These are phyloP conservation scores for Guillardia theta DNA, from an alignment of 78 protist genomes.

Conservation along the genomic window DNA sequence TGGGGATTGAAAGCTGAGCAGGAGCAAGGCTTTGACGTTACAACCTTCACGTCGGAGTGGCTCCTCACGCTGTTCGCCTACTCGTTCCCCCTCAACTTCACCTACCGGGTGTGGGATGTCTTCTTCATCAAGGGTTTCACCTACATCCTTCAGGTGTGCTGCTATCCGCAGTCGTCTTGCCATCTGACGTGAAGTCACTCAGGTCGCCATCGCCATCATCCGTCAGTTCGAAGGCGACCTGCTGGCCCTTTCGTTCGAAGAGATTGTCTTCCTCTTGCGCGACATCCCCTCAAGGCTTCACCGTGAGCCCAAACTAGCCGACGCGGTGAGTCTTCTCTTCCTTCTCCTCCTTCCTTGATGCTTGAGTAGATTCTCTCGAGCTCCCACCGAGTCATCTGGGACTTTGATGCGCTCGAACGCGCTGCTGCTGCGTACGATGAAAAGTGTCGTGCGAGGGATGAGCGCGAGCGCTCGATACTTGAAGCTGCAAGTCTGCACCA, in stretches of 20 bases:
- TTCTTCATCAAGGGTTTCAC: background rate
- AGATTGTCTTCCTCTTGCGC: background rate
- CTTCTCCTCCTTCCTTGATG: no score
- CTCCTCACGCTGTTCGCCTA: background rate
- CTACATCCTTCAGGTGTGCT: background rate
- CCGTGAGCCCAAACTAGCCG: no score
- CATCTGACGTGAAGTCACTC: background rate
- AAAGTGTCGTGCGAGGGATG: no score
- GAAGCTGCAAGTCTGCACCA: no score
- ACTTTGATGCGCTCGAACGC: no score
- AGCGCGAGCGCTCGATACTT: no score
- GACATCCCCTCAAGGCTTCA: no score
- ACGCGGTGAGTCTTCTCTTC: no score
- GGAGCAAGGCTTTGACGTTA: background rate
- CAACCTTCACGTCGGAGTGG: background rate
- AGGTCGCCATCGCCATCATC: background rate
- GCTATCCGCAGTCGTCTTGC: background rate
- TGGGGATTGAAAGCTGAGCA: no score
- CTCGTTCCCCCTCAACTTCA: background rate
- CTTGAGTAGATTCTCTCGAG: no score
- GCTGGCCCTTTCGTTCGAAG: background rate
- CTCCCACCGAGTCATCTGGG: no score
- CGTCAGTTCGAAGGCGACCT: background rate
- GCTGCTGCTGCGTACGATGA: no score
- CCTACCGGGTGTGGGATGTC: background rate